phyloP scores from a whole-genome alignment of 23 red algal genomes.

The Gracilaria vermiculophylla region DNA sequence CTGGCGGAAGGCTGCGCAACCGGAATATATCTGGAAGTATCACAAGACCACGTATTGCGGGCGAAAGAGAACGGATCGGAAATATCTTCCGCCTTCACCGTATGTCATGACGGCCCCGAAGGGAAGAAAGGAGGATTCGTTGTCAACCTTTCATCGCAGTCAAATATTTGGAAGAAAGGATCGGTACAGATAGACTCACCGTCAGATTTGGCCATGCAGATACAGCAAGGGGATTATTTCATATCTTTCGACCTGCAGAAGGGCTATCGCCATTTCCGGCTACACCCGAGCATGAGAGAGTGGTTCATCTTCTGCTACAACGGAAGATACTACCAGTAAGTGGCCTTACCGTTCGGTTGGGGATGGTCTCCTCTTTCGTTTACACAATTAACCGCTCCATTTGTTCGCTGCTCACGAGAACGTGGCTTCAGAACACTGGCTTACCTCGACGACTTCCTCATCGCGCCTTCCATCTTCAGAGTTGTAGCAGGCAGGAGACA shows the following conservation, averaged over 20 bases:
- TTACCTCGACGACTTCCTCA: constrained; percentile 13
- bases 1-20: background rate
- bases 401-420: background rate
- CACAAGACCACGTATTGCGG: background rate
- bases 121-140: background rate
- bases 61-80: background rate
- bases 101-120: constrained; percentile 12
- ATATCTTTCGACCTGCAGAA: constrained; percentile 5
- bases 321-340: background rate
- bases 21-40: background rate
- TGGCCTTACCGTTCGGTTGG: constrained; percentile 6
- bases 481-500: background rate
- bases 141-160: constrained; percentile 15
- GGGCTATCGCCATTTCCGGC: background rate
- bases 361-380: background rate
- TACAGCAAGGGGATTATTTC: background rate
- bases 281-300: background rate
- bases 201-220: background rate
- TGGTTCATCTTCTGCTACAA: background rate
- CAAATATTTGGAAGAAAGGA: background rate
- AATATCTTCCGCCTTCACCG: background rate
- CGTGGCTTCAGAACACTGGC: background rate
- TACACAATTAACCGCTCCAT: background rate
- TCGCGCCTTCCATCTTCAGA: background rate
- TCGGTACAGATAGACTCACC: background rate